A percentile compares a stretch with the other conserved stretches of the same genome.
Conservation (phyloP, 176 grass and related monocot species). For the Triticum monococcum region DNA sequence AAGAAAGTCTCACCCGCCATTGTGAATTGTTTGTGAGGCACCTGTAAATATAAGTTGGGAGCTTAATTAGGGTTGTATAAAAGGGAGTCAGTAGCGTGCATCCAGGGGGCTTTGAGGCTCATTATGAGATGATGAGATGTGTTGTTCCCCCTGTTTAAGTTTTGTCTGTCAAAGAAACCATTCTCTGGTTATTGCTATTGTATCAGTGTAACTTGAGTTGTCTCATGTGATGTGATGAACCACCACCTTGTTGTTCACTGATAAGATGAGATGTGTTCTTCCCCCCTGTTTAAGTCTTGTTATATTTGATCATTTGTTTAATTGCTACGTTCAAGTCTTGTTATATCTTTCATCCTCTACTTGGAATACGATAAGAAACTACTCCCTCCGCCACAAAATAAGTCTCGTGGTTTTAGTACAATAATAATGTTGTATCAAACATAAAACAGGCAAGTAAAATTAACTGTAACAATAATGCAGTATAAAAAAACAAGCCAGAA, state of each 20-base stretch:
- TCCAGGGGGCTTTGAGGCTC: slow-evolving; percentile 58
- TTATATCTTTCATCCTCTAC: too few species aligned
- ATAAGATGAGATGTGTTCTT: too few species aligned
- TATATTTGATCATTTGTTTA: too few species aligned
- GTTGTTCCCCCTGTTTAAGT: slow-evolving; percentile 20
- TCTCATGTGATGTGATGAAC: not conserved
- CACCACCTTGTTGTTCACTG: not conserved
- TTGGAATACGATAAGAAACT: not conserved
- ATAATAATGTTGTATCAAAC: too few species aligned
- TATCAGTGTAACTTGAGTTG: not conserved
- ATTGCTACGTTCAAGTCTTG: too few species aligned
- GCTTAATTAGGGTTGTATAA: not conserved
- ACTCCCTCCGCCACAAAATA: too few species aligned
- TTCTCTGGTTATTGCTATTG: not conserved
- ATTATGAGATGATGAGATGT: slow-evolving; percentile 46
- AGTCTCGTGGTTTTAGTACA: too few species aligned
- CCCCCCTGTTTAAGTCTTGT: too few species aligned
- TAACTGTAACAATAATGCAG: too few species aligned
- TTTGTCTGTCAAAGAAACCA: slow-evolving; percentile 37
- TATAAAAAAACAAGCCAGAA: too few species aligned
- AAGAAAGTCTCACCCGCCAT: slow-evolving; percentile 32
- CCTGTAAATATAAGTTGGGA: slow-evolving; percentile 57
- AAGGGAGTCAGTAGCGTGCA: slow-evolving; percentile 41
- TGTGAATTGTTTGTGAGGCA: slow-evolving; percentile 22
- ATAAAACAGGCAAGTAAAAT: too few species aligned